Evolutionary conservation across 352 stramenopile genomes (phyloP), one percentile per base, ranked within the genome.

Genomic region (Aphanomyces stellatus): DNA sequence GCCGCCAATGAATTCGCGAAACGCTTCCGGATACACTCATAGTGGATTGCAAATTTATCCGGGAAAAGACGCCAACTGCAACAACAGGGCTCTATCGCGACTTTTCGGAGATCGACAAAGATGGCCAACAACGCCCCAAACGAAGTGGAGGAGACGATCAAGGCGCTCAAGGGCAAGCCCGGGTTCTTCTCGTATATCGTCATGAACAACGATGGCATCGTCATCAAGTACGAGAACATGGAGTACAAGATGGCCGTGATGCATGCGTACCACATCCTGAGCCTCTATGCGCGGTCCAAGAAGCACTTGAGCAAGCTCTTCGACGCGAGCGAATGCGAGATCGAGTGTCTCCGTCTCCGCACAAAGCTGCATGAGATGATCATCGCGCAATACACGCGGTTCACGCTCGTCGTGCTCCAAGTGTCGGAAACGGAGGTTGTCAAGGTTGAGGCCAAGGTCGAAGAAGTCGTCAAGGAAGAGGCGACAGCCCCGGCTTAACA

Each of bases 171-270:
- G 76, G 87, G 75, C 72, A 96, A 95, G 74, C 72, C 82, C 19
- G 90, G 88, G 55, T 96, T 97, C 71, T 80, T 79, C 61, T 82
- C 82, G 51, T 97, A 96, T 72, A 79, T 97, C 41, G 79, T 97
- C 70, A 94, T 96, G 81, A 97, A 92, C 80, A 97, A 97, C 69
- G 89, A 97, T 69, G 90, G 90, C 61, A 96, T 97, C 66, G 86
- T 97, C 15, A 90, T 97, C 77, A 92, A 95, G 76, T 94, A 91
- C 76, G 88, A 96, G 71, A 91, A 97, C 72, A 80, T 96, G 69
- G 77, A 91, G 69, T 96, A 97, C 77, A 86, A 93, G 62, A 84
- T 85, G 68, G 89, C 89, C n/a, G 83, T 96, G 59, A 95, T 96
- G 76, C 84, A 96, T 70, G 85, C 89, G 51, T 91, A 96, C 76